Conservation (phyloP, 345 rosid species). For the Rhizophora apiculata region DNA sequence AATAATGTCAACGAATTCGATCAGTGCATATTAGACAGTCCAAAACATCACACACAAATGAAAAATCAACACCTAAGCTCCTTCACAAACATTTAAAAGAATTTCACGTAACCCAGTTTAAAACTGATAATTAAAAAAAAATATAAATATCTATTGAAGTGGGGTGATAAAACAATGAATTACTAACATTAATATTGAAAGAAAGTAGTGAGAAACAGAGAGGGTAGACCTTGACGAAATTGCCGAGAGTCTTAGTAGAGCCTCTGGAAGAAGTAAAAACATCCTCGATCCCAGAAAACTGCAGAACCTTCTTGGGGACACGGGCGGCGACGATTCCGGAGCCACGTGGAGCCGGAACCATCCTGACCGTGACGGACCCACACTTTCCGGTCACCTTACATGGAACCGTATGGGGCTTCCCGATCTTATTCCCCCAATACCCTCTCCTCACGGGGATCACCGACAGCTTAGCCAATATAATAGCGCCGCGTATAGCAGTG, state of each 20-base stretch:
- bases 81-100: too few species aligned
- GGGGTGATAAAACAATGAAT: not conserved
- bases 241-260: slow-evolving; percentile 77
- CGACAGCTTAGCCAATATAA: slow-evolving; percentile 60
- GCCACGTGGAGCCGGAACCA: slow-evolving; percentile 86
- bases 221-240: slow-evolving; percentile 67
- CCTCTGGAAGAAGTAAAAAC: slow-evolving; percentile 81
- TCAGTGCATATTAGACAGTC: too few species aligned
- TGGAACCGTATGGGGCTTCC: slow-evolving; percentile 67
- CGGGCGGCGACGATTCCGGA: slow-evolving; percentile 84
- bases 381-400: slow-evolving; percentile 76
- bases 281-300: slow-evolving; percentile 78
- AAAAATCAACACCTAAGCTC: too few species aligned
- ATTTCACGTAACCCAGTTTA: too few species aligned
- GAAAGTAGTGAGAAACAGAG: not conserved
- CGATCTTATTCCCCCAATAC: slow-evolving; percentile 80
- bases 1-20: too few species aligned
- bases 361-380: slow-evolving; percentile 63
- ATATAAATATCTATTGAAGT: too few species aligned
- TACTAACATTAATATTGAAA: too few species aligned
- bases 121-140: too few species aligned
- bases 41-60: too few species aligned
- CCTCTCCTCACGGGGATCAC: slow-evolving; percentile 70
- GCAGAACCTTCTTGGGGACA: slow-evolving; percentile 88
- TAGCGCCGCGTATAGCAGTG: slow-evolving; percentile 63